Evolutionary conservation across 2,329 filamentous ascomycete genomes (phyloP).

Genomic region (Orbilia javanica): DNA sequence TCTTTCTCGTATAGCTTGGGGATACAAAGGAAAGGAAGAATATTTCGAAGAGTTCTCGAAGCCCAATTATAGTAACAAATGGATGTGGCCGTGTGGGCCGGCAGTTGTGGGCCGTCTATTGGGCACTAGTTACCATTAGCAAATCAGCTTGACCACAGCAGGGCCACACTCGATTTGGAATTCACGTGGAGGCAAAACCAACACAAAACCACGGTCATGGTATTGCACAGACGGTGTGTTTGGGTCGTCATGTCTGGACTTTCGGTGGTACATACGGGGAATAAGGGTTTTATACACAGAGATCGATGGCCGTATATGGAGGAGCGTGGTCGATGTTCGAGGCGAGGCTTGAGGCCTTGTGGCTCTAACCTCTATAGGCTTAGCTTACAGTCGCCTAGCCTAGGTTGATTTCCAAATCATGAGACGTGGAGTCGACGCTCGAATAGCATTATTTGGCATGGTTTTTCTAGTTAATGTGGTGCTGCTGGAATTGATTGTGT

Average conservation of each 20-base stretch:
- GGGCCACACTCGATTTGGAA: conserved; percentile 43
- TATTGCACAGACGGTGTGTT: too few species aligned
- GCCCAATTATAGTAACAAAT: conserved; percentile 17
- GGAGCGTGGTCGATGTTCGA: too few species aligned
- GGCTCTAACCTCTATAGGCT: too few species aligned
- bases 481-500: too few species aligned
- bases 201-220: background rate
- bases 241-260: background rate
- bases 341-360: too few species aligned
- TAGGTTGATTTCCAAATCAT: conserved; percentile 7
- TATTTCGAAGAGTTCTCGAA: background rate
- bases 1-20: background rate
- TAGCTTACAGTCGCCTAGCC: too few species aligned
- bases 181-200: conserved; percentile 28
- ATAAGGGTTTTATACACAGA: too few species aligned
- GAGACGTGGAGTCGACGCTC: background rate
- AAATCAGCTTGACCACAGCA: too few species aligned
- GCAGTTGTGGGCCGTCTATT: conserved; percentile 18
- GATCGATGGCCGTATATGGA: too few species aligned
- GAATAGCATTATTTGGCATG: background rate
- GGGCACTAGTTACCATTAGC: too few species aligned
- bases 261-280: background rate
- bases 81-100: background rate
- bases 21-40: background rate
- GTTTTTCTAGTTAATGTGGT: too few species aligned